These are phyloP conservation scores for Trichoderma erinaceum DNA, from an alignment of 495 filamentous ascomycete genomes.

Conservation along the genomic window DNA sequence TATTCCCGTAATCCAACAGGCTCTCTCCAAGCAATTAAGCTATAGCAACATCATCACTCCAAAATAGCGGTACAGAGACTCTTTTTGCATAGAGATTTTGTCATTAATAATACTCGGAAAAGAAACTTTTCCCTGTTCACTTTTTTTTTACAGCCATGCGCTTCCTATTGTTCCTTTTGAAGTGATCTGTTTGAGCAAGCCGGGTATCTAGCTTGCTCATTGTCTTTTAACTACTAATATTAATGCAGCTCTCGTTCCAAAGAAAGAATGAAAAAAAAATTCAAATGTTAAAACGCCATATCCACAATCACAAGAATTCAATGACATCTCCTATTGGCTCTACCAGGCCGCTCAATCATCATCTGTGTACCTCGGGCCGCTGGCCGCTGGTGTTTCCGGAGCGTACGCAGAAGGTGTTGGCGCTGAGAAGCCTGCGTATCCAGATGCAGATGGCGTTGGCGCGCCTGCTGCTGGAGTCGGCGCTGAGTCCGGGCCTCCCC, in stretches of 20 bases:
- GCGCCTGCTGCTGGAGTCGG: conserved; percentile 59
- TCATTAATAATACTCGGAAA: neutral
- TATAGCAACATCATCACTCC: neutral
- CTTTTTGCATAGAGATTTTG: neutral
- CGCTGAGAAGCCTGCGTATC: conserved; percentile 50
- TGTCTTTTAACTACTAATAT: neutral
- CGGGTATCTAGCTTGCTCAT: neutral
- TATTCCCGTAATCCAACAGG: neutral
- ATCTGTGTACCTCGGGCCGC: conserved; percentile 51
- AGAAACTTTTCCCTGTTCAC: neutral
- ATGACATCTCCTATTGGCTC: neutral
- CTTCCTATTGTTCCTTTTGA: conserved; percentile 1
- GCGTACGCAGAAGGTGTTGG: conserved; percentile 71
- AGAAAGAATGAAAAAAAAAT: too few species aligned
- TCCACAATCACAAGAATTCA: neutral
- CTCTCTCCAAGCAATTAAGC: neutral
- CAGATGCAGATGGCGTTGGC: conserved; percentile 50
- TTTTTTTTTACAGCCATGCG: neutral
- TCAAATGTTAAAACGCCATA: neutral
- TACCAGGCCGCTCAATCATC: conserved; percentile 31
- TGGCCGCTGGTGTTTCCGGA: conserved; percentile 71
- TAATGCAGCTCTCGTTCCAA: neutral
- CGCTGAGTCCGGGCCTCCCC: conserved; percentile 44
- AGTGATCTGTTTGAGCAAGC: neutral
- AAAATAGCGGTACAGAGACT: neutral